Percentiles rank a stretch among this genome's conserved stretches.
Evolutionary conservation across 2,329 filamentous ascomycete genomes (phyloP).

Genomic region (Xylariaceae sp.): DNA sequence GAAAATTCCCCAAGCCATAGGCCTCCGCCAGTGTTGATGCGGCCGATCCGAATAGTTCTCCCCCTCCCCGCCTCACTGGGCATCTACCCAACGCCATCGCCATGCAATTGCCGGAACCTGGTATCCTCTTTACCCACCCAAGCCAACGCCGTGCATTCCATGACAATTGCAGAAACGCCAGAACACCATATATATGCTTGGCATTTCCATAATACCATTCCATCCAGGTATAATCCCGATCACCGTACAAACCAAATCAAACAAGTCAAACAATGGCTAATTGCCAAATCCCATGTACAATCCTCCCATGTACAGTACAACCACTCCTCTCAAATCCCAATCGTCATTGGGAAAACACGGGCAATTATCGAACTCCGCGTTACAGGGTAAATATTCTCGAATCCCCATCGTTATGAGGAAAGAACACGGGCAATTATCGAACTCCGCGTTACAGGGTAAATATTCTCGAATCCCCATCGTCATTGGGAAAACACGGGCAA

Average conservation of each 20-base stretch:
- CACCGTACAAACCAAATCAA: not conserved
- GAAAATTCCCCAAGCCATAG: no score
- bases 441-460: no score
- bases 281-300: not conserved
- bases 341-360: not conserved
- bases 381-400: not conserved
- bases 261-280: not conserved
- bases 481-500: no score
- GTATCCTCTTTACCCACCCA: not conserved
- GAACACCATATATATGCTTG: slow-evolving; percentile 3
- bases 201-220: not conserved
- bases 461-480: no score
- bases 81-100: slow-evolving; percentile 10
- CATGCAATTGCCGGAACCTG: slow-evolving; percentile 7
- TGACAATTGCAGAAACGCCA: slow-evolving; percentile 9
- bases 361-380: not conserved
- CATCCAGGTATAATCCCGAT: not conserved
- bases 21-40: not conserved
- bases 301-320: not conserved
- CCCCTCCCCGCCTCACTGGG: not conserved
- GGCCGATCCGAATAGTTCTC: not conserved
- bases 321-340: not conserved
- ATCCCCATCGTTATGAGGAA: no score
- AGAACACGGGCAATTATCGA: no score
- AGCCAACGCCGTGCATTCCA: slow-evolving; percentile 9